Conservation (phyloP, 2,329 filamentous ascomycete species). For the Ceratocystis eucalypticola region DNA sequence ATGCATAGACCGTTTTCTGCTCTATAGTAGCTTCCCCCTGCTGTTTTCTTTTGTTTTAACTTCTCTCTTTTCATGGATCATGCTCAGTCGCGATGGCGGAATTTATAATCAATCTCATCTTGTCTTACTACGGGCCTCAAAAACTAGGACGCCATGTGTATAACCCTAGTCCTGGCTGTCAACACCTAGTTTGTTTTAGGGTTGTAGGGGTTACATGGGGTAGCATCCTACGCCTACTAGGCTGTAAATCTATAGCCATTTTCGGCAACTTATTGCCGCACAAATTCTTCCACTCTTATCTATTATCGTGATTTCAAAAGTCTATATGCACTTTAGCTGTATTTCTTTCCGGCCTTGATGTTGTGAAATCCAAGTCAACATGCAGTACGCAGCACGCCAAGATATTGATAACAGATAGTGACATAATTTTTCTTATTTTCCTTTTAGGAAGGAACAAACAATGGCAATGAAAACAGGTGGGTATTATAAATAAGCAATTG, state of each 20-base stretch:
- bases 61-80: too few species aligned
- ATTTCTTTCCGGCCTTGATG: not conserved
- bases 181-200: too few species aligned
- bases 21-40: too few species aligned
- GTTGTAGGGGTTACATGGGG: too few species aligned
- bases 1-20: too few species aligned
- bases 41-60: too few species aligned
- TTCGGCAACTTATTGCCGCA: not conserved
- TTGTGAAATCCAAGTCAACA: not conserved
- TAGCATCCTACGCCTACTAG: not conserved
- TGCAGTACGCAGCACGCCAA: not conserved
- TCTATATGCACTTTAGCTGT: conserved; percentile 4
- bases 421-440: too few species aligned
- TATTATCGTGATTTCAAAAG: not conserved
- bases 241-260: conserved; percentile 1
- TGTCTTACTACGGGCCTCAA: not conserved
- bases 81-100: too few species aligned
- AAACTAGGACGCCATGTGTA: not conserved
- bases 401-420: not conserved
- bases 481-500: not conserved
- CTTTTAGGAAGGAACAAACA: too few species aligned
- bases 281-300: not conserved
- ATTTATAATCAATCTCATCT: not conserved
- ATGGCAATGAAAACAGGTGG: too few species aligned
- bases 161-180: too few species aligned